Evolutionary conservation across 1,139 yeast genomes (phyloP).

Genomic region (Kodamaea fungicola): DNA sequence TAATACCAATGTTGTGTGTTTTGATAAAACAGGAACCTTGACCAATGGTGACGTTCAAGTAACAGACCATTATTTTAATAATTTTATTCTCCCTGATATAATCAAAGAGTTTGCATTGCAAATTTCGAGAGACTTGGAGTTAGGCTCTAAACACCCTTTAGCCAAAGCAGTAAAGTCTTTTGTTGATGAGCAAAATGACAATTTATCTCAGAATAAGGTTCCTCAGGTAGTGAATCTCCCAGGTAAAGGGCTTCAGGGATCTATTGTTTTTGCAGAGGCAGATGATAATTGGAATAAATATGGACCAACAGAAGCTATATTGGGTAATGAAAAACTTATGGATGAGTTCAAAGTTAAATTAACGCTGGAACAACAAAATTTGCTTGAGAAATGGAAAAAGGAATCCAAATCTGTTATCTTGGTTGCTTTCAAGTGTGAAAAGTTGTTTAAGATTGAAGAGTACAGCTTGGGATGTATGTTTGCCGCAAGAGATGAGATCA

Average conservation of each 20-base stretch:
- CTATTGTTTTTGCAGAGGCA: slow-evolving; percentile 22
- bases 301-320: slow-evolving; percentile 39
- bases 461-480: slow-evolving; percentile 45
- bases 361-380: slow-evolving; percentile 18
- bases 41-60: slow-evolving; percentile 63
- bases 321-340: slow-evolving; percentile 64
- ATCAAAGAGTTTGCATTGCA: slow-evolving; percentile 38
- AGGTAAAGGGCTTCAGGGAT: slow-evolving; percentile 58
- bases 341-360: slow-evolving; percentile 37
- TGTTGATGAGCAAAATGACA: slow-evolving; percentile 19
- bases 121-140: slow-evolving; percentile 57
- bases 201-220: slow-evolving; percentile 35
- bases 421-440: slow-evolving; percentile 41
- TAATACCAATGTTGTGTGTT: slow-evolving; percentile 58
- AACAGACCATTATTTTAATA: slow-evolving; percentile 41
- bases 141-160: slow-evolving; percentile 68
- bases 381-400: slow-evolving; percentile 52
- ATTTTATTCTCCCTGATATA: slow-evolving; percentile 12
- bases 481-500: slow-evolving; percentile 62
- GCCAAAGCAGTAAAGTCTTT: slow-evolving; percentile 55
- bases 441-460: slow-evolving; percentile 22
- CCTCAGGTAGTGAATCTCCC: slow-evolving; percentile 51
- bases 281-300: slow-evolving; percentile 26
- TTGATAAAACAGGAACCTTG: slow-evolving; percentile 78
- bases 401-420: slow-evolving; percentile 63